phyloP scores from a whole-genome alignment of 2,329 filamentous ascomycete genomes.

The Penicillium sp. region DNA sequence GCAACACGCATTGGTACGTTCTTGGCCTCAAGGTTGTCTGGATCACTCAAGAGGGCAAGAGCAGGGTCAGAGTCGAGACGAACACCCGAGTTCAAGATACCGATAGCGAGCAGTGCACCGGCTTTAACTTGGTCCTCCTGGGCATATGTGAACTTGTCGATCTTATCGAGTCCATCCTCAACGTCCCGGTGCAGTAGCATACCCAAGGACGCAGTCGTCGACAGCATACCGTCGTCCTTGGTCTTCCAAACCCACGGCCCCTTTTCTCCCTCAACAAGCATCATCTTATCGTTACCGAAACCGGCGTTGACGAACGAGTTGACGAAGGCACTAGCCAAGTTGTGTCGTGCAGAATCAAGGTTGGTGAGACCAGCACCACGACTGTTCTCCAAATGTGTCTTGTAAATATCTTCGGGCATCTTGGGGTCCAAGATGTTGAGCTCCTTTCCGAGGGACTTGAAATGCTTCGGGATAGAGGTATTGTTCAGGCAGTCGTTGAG shows the following conservation, averaged over 20 bases:
- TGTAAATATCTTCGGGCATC: constrained; percentile 98
- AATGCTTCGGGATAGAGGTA: constrained; percentile 84
- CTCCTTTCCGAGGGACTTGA: constrained; percentile 92
- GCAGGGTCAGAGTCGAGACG: constrained; percentile 88
- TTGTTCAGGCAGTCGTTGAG: constrained; percentile 86
- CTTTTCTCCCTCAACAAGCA: constrained; percentile 88
- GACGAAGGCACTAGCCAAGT: constrained; percentile 92
- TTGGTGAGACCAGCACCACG: constrained; percentile 92
- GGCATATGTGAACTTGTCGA: constrained; percentile 91
- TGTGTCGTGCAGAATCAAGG: constrained; percentile 92
- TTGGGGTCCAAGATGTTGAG: constrained; percentile 97
- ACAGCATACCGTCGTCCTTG: constrained; percentile 97
- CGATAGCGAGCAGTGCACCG: constrained; percentile 88
- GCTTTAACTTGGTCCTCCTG: constrained; percentile 85
- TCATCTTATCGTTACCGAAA: constrained; percentile 95
- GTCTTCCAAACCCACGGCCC: constrained; percentile 99
- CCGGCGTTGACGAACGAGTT: constrained; percentile 97
- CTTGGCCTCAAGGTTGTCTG: constrained; percentile 78
- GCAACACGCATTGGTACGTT: constrained; percentile 79
- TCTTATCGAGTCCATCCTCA: constrained; percentile 87
- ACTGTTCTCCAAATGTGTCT: constrained; percentile 95
- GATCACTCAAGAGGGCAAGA: constrained; percentile 80
- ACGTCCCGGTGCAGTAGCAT: constrained; percentile 94
- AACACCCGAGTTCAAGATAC: constrained; percentile 94
- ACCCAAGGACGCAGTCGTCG: constrained; percentile 90